Percentiles rank a stretch among this genome's conserved stretches.
These are phyloP conservation scores for Mycocentrospora acerina DNA, from an alignment of 2,329 filamentous ascomycete species.

Conservation along the genomic window DNA sequence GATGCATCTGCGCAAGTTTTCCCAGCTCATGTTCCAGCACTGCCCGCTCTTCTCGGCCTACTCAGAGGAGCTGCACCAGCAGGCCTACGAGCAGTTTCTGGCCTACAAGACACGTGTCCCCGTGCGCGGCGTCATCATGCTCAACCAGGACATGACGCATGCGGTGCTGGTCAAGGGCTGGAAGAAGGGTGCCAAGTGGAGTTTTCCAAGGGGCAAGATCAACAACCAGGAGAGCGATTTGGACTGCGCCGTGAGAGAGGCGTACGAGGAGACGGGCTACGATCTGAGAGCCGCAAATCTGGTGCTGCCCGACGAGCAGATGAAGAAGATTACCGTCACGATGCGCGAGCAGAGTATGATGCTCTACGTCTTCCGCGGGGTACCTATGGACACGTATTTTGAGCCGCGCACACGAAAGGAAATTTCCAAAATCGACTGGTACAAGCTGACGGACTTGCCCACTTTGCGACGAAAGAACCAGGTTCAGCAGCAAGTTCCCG, in stretches of 20 bases:
- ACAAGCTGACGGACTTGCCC: constrained; percentile 83
- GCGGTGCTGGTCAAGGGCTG: constrained; percentile 93
- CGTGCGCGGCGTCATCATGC: constrained; percentile 88
- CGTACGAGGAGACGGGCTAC: constrained; percentile 93
- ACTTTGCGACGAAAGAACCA: constrained; percentile 70
- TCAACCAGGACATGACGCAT: constrained; percentile 93
- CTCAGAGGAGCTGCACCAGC: constrained; percentile 73
- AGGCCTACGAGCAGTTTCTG: constrained; percentile 88
- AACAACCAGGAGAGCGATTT: constrained; percentile 95
- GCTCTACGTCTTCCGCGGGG: constrained; percentile 86
- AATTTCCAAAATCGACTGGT: constrained; percentile 97
- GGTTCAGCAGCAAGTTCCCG: constrained; percentile 59
- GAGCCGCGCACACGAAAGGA: constrained; percentile 92
- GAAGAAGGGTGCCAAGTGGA: constrained; percentile 97
- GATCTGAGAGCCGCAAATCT: constrained; percentile 76
- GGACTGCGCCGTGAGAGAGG: constrained; percentile 90
- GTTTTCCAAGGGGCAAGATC: constrained; percentile 95
- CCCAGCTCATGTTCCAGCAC: constrained; percentile 87
- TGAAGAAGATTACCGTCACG: constrained; percentile 83
- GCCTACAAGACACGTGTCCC: constrained; percentile 94
- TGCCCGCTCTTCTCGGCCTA: constrained; percentile 85
- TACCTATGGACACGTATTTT: constrained; percentile 84
- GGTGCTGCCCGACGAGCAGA: constrained; percentile 65
- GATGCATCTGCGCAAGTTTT: constrained; percentile 82
- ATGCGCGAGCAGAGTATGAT: constrained; percentile 93